Base-by-base conservation (phyloP, 495 filamentous ascomycete species). In the Talaromyces wortmannii region DNA sequence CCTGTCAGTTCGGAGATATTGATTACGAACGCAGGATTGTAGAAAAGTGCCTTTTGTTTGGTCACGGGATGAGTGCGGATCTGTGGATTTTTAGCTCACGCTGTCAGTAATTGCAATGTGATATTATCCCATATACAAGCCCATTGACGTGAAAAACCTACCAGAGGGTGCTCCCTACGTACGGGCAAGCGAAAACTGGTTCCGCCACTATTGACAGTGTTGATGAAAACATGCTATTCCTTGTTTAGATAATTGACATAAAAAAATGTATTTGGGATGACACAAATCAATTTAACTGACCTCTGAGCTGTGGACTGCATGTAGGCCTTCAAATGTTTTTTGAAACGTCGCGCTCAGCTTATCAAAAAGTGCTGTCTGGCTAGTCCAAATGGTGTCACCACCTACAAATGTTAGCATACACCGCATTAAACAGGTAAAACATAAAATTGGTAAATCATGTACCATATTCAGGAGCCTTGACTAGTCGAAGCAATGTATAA, bases 21-120 rank as follows among this genome's bases (percentile, higher is more conserved):
- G 11, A 74, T 77, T 5, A 77, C 73, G 55, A 78, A 81, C 0
- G 72, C 75, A 4, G 67, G 62, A 56, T 81, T 81, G 15, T 81
- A 64, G 54, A 81, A 77, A 31, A 79, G 60, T 15, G 77, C 70
- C 57, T 78, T 80, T 16, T 78, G 63, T 3, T 73, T 69, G 7
- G 79, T 81, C 5, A 81, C 78, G 0, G 79, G 78, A 57, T 83
- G 78, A 10, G 78, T 83, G 44, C 75, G 63, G 7, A 81, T 75
- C 48, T 50, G 3, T 31, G 2, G 13, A 40, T 40, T 40, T 40
- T 8, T 40, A 2, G 13, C 5, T 40, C 36, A 40, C 4, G 23
- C 4, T 23, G 23, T 23, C 23, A 23, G n/a, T 48, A 29, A 8
- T 48, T 4, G n/a, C 17, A 48, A 29, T 29, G 10, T 30, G 31